Percentiles rank a stretch among this genome's conserved stretches.
Evolutionary conservation across 2,329 filamentous ascomycete genomes (phyloP).

Genomic region (Diaporthe sp.): DNA sequence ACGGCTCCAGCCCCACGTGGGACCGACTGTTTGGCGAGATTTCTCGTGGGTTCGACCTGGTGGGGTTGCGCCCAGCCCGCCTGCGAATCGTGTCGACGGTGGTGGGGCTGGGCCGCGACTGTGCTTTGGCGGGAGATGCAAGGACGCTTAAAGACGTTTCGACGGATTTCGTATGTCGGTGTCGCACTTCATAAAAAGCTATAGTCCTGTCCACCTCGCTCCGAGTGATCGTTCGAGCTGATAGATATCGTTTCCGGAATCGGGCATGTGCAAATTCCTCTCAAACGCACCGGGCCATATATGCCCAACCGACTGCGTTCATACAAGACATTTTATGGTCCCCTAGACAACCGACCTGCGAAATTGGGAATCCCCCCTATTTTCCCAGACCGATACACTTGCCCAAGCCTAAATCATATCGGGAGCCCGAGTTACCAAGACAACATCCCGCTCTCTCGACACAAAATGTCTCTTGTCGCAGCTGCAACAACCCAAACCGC

Average conservation of each 20-base stretch:
- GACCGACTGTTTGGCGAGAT: constrained; percentile 40
- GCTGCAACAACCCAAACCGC: constrained; percentile 27
- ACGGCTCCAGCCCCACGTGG: constrained; percentile 39
- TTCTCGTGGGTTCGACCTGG: constrained; percentile 40
- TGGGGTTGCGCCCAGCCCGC: constrained; percentile 21
- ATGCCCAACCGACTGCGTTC: constrained; percentile 18
- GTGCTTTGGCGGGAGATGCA: constrained; percentile 21
- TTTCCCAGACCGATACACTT: constrained; percentile 17
- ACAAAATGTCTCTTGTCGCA: constrained; percentile 34
- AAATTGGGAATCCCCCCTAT: constrained; percentile 27
- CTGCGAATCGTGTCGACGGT: constrained; percentile 19
- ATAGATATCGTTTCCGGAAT: background rate
- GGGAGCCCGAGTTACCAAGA: constrained; percentile 2
- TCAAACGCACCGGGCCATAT: background rate
- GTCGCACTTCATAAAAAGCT: background rate
- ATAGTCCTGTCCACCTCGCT: constrained; percentile 6
- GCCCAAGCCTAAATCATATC: background rate
- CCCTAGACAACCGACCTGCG: constrained; percentile 17
- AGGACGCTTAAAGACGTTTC: constrained; percentile 8
- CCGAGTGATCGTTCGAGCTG: background rate
- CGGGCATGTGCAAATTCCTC: background rate
- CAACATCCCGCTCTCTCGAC: constrained; percentile 2
- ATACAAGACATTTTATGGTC: constrained; percentile 29
- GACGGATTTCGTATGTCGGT: constrained; percentile 10
- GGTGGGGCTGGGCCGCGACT: constrained; percentile 33